A percentile compares a stretch with the other conserved stretches of the same genome.
Evolutionary conservation across 148 eudicot genomes (phyloP).

Genomic region (Arctostaphylos glauca): DNA sequence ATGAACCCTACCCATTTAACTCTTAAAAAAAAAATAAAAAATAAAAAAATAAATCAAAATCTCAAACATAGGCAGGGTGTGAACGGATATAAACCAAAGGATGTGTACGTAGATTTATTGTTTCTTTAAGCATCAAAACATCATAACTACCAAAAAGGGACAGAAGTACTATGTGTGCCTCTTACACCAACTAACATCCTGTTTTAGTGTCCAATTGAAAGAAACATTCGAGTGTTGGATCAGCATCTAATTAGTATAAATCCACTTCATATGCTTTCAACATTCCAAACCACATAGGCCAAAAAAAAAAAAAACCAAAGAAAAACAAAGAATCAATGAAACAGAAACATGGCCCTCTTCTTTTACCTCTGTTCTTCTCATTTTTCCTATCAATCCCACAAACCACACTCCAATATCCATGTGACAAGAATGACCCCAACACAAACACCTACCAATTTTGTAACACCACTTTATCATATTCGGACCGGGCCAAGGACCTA

Average conservation of each 20-base stretch:
- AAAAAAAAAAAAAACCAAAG: not conserved
- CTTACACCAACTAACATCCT: not conserved
- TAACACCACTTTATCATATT: conserved; percentile 27
- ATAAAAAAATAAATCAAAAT: too few species aligned
- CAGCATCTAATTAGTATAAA: not conserved
- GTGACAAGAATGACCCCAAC: conserved; percentile 24
- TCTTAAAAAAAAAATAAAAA: too few species aligned
- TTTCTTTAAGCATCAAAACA: not conserved
- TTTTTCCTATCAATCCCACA: conserved; percentile 18
- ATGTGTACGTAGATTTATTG: not conserved
- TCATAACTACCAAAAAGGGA: not conserved
- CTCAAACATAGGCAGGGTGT: too few species aligned
- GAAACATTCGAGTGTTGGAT: not conserved
- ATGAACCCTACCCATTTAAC: too few species aligned
- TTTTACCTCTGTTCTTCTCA: conserved; percentile 21
- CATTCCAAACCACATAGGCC: not conserved
- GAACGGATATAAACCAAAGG: too few species aligned
- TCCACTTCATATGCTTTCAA: not conserved
- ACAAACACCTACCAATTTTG: conserved; percentile 33
- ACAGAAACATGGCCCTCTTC: conserved; percentile 24
- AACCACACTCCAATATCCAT: conserved; percentile 29
- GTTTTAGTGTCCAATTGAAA: not conserved
- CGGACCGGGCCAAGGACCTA: conserved; percentile 40
- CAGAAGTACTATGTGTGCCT: not conserved
- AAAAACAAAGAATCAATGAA: not conserved